Evolutionary conservation across 1,284 basidiomycete species (phyloP).

Genomic region (Ganoderma boninense): DNA sequence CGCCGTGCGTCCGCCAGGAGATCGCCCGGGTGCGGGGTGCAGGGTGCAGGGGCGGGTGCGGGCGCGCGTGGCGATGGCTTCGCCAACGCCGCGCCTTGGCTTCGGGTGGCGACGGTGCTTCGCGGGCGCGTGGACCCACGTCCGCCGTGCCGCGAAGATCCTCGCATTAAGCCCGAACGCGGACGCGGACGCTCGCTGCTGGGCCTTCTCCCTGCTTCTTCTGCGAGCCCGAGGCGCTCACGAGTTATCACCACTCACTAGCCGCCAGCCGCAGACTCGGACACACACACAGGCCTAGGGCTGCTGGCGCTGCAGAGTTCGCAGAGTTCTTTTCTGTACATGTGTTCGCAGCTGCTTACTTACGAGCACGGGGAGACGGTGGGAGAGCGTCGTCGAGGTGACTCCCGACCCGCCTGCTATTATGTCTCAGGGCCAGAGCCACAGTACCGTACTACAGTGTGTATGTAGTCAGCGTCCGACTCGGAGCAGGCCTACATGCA

Average conservation of each 20-base stretch:
- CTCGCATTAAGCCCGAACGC: constrained; percentile 3
- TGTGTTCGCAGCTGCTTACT: no score
- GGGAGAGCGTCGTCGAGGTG: neutral
- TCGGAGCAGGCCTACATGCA: no score
- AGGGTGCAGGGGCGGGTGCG: neutral
- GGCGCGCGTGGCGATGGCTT: neutral
- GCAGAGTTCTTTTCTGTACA: no score
- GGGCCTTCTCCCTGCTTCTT: neutral
- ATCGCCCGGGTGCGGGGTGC: neutral
- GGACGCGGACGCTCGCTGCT: neutral
- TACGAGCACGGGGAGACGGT: neutral
- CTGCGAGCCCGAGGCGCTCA: neutral
- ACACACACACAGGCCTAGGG: neutral
- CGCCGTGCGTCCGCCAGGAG: neutral
- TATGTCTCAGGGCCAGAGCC: no score
- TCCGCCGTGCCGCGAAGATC: constrained; percentile 9
- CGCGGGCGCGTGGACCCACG: neutral
- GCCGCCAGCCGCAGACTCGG: neutral
- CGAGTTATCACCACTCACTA: no score
- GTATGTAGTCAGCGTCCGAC: neutral
- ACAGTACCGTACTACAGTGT: no score
- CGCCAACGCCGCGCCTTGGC: neutral
- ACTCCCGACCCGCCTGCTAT: neutral
- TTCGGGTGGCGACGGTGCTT: neutral
- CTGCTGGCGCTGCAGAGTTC: no score